Conservation (phyloP, 2,329 filamentous ascomycete genomes). For the Myriosclerotinia duriaeana region DNA sequence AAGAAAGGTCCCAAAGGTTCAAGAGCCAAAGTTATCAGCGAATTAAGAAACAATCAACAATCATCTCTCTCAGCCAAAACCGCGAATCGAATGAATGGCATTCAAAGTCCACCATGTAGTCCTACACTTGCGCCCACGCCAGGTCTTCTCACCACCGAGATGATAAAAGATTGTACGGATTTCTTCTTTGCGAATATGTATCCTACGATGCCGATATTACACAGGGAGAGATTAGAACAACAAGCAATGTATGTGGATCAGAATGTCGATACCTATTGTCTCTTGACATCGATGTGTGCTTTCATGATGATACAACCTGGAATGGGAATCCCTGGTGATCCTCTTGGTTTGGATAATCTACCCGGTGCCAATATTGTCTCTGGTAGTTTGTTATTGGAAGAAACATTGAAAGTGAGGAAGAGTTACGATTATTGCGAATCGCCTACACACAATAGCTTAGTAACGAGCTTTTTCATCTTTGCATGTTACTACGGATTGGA, state of each 20-base stretch:
- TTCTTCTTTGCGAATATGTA: conserved; percentile 71
- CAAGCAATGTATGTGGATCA: conserved; percentile 61
- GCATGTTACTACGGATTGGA: conserved; percentile 70
- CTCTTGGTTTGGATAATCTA: conserved; percentile 55
- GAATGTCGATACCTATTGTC: conserved; percentile 62
- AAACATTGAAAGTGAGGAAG: conserved; percentile 63
- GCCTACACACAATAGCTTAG: conserved; percentile 57
- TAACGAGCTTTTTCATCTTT: conserved; percentile 79
- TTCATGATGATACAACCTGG: conserved; percentile 70
- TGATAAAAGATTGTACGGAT: conserved; percentile 64
- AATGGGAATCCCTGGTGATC: conserved; percentile 61
- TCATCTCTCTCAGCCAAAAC: conserved; percentile 62
- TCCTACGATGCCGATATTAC: conserved; percentile 60
- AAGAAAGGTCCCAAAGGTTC: conserved; percentile 77
- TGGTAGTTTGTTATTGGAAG: conserved; percentile 65
- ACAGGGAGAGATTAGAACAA: conserved; percentile 57
- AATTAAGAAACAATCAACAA: conserved; percentile 67
- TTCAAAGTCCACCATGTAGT: conserved; percentile 50
- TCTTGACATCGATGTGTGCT: conserved; percentile 63
- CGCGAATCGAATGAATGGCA: conserved; percentile 59
- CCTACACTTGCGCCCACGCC: conserved; percentile 55
- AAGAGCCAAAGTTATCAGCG: conserved; percentile 72
- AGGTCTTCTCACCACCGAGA: conserved; percentile 59
- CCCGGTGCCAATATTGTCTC: conserved; percentile 60
- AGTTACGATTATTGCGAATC: conserved; percentile 59